Percentiles rank a stretch among this genome's conserved stretches.
Evolutionary conservation across 2,329 filamentous ascomycete species (phyloP).

Genomic region (Cordyceps farinosa): DNA sequence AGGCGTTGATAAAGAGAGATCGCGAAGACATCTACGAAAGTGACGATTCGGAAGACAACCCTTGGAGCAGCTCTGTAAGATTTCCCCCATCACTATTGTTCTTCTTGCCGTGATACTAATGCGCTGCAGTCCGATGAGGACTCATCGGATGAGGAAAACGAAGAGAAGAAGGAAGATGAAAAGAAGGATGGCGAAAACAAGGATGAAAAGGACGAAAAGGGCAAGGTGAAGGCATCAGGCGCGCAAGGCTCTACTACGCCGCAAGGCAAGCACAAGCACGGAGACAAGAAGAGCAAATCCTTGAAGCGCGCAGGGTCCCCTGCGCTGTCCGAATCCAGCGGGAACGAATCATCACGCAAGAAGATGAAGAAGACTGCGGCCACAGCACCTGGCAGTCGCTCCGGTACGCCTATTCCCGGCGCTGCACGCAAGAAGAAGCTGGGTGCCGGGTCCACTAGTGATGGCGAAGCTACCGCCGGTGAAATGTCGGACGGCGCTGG

Average conservation of each 20-base stretch:
- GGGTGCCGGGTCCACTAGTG: conserved; percentile 61
- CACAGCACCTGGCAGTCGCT: conserved; percentile 49
- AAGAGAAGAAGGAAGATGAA: conserved; percentile 51
- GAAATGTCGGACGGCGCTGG: conserved; percentile 58
- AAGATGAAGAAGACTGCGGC: conserved; percentile 63
- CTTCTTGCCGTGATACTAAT: background rate
- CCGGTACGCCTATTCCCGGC: conserved; percentile 51
- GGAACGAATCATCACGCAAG: conserved; percentile 83
- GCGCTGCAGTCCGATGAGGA: conserved; percentile 24
- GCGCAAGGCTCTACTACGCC: conserved; percentile 65
- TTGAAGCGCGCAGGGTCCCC: conserved; percentile 85
- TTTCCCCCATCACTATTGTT: background rate
- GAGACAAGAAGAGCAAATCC: conserved; percentile 53
- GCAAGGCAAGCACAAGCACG: conserved; percentile 44
- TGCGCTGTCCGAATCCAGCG: conserved; percentile 84
- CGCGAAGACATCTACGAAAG: conserved; percentile 83
- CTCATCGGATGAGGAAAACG: conserved; percentile 36
- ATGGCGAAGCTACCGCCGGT: conserved; percentile 67
- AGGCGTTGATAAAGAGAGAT: conserved; percentile 79
- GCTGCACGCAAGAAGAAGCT: conserved; percentile 38
- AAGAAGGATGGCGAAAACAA: conserved; percentile 58
- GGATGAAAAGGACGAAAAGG: conserved; percentile 48
- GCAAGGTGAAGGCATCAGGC: conserved; percentile 52
- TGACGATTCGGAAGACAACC: conserved; percentile 50
- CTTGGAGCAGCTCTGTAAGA: conserved; percentile 39